Percentiles rank a stretch among this genome's conserved stretches.
These are phyloP conservation scores for Fusarium compactum DNA, from an alignment of 2,329 filamentous ascomycete species.

Conservation along the genomic window DNA sequence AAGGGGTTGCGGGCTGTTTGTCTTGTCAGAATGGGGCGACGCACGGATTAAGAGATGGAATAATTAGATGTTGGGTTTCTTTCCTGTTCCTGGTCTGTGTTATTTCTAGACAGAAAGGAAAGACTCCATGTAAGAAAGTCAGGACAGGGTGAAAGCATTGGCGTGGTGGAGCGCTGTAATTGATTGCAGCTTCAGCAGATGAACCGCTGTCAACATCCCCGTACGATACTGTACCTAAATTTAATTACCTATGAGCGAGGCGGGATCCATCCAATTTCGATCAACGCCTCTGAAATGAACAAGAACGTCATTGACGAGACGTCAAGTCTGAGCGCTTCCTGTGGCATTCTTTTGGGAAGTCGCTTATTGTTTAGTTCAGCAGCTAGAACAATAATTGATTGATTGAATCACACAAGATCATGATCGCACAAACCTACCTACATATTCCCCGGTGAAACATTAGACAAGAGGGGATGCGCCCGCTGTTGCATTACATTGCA, in stretches of 20 bases:
- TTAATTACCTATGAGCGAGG: background rate
- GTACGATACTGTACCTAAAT: background rate
- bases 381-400: background rate
- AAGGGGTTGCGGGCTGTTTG: constrained; percentile 20
- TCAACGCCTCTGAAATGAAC: constrained; percentile 38
- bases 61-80: constrained; percentile 11
- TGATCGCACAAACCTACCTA: background rate
- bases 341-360: constrained; percentile 27
- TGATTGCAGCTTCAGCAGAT: constrained; percentile 13
- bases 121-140: background rate
- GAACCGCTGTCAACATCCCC: constrained; percentile 2
- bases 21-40: constrained; percentile 33
- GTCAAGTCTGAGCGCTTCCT: constrained; percentile 29
- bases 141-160: constrained; percentile 12
- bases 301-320: constrained; percentile 34
- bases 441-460: constrained; percentile 24
- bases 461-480: constrained; percentile 17
- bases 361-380: constrained; percentile 5
- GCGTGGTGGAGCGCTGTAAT: constrained; percentile 22
- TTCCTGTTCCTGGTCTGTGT: background rate
- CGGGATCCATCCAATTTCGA: constrained; percentile 30
- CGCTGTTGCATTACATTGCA: constrained; percentile 3
- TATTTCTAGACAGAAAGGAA: background rate
- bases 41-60: constrained; percentile 21
- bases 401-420: constrained; percentile 15